Evolutionary conservation across 371 early-diverging fungal species (phyloP), one percentile per base, ranked within the genome.

Genomic region (Sporodiniella umbellata): DNA sequence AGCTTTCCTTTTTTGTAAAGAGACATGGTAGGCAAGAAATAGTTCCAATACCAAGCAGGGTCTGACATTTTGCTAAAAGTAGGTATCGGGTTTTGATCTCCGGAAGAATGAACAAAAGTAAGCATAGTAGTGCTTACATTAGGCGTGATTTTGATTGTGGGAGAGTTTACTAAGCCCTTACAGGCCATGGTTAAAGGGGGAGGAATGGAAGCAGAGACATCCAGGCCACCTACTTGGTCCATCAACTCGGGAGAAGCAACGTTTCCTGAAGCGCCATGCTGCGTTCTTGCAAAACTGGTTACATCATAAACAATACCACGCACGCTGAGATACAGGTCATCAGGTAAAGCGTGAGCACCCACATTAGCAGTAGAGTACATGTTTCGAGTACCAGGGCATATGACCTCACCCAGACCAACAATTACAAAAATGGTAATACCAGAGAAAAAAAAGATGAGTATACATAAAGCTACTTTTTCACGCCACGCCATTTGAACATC

Each of bases 401-500:
- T 77, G 33, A 96, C 65, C 48, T 84, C 72, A 12, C 94, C 92
- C 8, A 96, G 71, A n/a, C 89, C 88, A 10, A 92, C 83, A 62
- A 98, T 95, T 58, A 89, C 85, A 72, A 98, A 94, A 33, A 97
- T 79, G 28, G 92, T 84, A 38, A 86, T 53, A 8, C 75, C 71
- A 46, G 91, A 93, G 63, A 92, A 68, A 39, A 93, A 62, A 48
- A 89, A 72, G 56, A 98, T 95, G 40, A 98, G 61, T 46, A 92
- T 72, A 65, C 94, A 95, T 22, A 98, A 78, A 1, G 96, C 86
- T 10, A 95, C 84, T 71, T 98, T 95, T 72, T 98, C 98, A 45
- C 96, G 85, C 98, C 98, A 98, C 2, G 98, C 96, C 75, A 94
- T 87, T 45, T 88, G 88, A 43, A 92, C 84, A 59, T 97, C 95